Evolutionary conservation across 225 moss, liverwort and hornwort species (phyloP).

Genomic region (Pseudoscleropodium purum): DNA sequence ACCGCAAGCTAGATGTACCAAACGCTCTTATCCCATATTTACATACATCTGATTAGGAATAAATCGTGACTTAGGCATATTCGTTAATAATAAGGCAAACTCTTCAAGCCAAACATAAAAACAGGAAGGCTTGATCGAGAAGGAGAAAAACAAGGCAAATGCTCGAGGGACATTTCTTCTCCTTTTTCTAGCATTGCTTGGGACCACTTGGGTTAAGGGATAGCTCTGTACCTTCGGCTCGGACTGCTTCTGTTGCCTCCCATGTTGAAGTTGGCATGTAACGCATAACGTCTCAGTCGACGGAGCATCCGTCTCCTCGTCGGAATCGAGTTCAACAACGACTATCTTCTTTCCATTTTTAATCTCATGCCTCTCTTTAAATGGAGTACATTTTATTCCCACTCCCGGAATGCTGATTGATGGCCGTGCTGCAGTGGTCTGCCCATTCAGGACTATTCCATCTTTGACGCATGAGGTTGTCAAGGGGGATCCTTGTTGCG

Average conservation of each 20-base stretch:
- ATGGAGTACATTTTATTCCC: neutral
- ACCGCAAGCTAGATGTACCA: neutral
- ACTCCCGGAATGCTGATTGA: neutral
- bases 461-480: neutral
- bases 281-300: neutral
- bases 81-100: neutral
- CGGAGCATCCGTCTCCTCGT: constrained; percentile 14
- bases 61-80: neutral
- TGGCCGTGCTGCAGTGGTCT: neutral
- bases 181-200: neutral
- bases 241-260: neutral
- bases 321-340: constrained; percentile 39
- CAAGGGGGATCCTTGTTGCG: neutral
- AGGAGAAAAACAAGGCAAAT: neutral
- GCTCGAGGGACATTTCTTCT: neutral
- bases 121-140: neutral
- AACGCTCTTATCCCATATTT: neutral
- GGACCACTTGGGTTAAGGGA: neutral
- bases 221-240: constrained; percentile 3
- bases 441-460: neutral
- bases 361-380: constrained; percentile 17
- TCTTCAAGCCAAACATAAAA: neutral
- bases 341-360: constrained; percentile 12
- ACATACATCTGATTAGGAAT: neutral
- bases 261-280: neutral